phyloP scores from a whole-genome alignment of 495 filamentous ascomycete species.

The Xylaria grammica region DNA sequence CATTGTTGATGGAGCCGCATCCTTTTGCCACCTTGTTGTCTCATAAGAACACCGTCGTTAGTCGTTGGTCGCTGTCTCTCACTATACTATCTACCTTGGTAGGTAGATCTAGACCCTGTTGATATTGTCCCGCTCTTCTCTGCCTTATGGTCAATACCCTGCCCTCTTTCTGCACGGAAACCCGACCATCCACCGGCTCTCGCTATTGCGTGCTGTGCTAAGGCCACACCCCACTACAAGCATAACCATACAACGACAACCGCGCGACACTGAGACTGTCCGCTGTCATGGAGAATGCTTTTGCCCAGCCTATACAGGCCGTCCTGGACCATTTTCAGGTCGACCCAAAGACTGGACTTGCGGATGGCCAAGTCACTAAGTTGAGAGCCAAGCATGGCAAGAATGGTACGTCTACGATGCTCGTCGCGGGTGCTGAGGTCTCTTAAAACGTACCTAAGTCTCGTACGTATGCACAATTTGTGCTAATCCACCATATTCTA shows the following conservation, averaged over 20 bases:
- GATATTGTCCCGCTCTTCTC: constrained; percentile 1
- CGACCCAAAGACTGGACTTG: constrained; percentile 69
- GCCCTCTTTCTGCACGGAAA: constrained; percentile 20
- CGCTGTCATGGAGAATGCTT: constrained; percentile 77
- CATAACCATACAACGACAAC: constrained; percentile 18
- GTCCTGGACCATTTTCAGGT: constrained; percentile 76
- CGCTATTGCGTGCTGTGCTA: constrained; percentile 24
- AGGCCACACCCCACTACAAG: constrained; percentile 23
- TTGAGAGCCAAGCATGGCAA: constrained; percentile 73
- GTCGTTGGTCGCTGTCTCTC: constrained; percentile 19
- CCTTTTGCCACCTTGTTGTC: constrained; percentile 21
- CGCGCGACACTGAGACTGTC: constrained; percentile 7
- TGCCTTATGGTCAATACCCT: not conserved
- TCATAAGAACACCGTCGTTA: constrained; percentile 11
- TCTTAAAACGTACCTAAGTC: constrained; percentile 12
- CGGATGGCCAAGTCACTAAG: constrained; percentile 67
- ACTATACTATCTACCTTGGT: too few relatives aligned
- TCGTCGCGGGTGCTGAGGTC: constrained; percentile 10
- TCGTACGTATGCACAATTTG: constrained; percentile 16
- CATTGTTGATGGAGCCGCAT: constrained; percentile 31
- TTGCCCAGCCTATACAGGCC: constrained; percentile 68
- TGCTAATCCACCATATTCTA: constrained; percentile 45
- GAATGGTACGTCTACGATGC: constrained; percentile 70
- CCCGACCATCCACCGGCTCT: constrained; percentile 10
- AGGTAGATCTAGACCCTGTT: constrained; percentile 10